Evolutionary conservation across 228 moss, liverwort and hornwort species (phyloP).

Genomic region (Sphagnum magellanicum): DNA sequence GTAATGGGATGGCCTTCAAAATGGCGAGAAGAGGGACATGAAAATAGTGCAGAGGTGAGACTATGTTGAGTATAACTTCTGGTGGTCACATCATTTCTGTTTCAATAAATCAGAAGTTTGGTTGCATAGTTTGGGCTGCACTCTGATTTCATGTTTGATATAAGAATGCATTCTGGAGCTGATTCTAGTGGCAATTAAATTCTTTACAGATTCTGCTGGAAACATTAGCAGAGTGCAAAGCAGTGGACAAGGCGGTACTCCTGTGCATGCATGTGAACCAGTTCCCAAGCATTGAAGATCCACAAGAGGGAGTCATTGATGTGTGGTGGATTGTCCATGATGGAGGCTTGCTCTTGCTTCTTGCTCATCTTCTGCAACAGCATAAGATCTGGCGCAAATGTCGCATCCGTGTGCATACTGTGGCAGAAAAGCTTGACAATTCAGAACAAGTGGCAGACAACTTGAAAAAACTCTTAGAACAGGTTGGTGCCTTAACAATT

Average conservation of each 20-base stretch:
- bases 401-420: conserved; percentile 75
- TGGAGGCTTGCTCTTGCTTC: conserved; percentile 81
- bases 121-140: too few species aligned
- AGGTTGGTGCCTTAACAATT: conserved; percentile 9
- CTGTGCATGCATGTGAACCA: conserved; percentile 77
- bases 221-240: conserved; percentile 76
- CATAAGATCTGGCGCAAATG: conserved; percentile 93
- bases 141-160: too few species aligned
- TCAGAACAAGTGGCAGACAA: conserved; percentile 55
- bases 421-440: conserved; percentile 73
- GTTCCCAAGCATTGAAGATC: conserved; percentile 56
- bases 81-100: background rate
- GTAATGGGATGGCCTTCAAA: conserved; percentile 83
- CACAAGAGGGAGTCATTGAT: conserved; percentile 83
- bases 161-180: too few species aligned
- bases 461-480: conserved; percentile 44
- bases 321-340: conserved; percentile 99
- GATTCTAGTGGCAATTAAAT: too few species aligned
- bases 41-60: conserved; percentile 48
- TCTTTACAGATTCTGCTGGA: conserved; percentile 62
- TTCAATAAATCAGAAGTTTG: background rate
- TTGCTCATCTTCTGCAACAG: conserved; percentile 79
- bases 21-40: conserved; percentile 66
- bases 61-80: background rate
- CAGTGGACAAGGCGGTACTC: conserved; percentile 79